phyloP scores from a whole-genome alignment of 371 early-diverging fungal genomes.

The Chytridium lagenaria region DNA sequence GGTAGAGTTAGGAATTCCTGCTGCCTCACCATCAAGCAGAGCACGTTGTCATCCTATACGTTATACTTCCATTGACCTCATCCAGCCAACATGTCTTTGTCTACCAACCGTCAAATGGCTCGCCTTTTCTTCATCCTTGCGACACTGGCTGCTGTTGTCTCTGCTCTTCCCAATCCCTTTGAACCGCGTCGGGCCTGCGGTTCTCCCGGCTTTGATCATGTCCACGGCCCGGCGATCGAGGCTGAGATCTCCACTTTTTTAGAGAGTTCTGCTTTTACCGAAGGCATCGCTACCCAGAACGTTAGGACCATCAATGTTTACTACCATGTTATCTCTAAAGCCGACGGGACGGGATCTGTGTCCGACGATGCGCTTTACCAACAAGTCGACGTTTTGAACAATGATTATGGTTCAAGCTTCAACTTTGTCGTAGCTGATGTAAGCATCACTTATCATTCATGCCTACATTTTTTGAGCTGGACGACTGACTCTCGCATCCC shows the following conservation, averaged over 20 bases:
- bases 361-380: neutral
- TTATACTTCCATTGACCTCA: too few relatives aligned
- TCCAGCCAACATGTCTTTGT: too few relatives aligned
- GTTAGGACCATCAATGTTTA: constrained; percentile 20
- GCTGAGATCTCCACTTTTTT: neutral
- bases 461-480: neutral
- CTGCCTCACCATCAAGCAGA: too few relatives aligned
- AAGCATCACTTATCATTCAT: neutral
- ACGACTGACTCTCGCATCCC: neutral
- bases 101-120: too few relatives aligned
- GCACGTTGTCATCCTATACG: too few relatives aligned
- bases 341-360: constrained; percentile 18
- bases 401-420: neutral
- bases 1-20: too few relatives aligned
- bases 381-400: constrained; percentile 27
- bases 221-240: neutral
- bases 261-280: neutral
- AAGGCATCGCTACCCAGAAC: neutral
- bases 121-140: constrained; percentile 3
- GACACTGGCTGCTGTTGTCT: neutral
- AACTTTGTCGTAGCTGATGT: constrained; percentile 1
- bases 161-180: neutral
- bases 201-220: neutral
- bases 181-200: neutral
- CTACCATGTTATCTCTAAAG: constrained; percentile 25